phyloP scores from a whole-genome alignment of 768 basidiomycete species.

The Rhodotorula toruloides region DNA sequence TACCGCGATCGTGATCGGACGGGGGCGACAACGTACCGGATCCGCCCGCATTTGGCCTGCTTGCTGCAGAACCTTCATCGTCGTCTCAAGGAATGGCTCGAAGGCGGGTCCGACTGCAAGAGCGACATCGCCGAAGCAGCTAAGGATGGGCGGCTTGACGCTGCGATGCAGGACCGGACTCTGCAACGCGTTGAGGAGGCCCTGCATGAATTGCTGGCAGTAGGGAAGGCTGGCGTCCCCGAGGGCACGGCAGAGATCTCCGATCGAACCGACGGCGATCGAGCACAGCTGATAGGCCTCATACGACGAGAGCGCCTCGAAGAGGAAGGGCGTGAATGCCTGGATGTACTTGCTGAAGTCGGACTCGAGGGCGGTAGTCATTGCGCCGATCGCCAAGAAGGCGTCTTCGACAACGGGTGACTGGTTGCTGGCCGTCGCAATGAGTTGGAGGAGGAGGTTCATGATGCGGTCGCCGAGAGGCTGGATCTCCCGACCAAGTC shows the following conservation, averaged over 20 bases:
- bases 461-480: conserved; percentile 91
- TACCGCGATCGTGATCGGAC: too few relatives aligned
- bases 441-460: conserved; percentile 79
- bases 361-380: conserved; percentile 71
- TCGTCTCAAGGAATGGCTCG: conserved; percentile 80
- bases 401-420: conserved; percentile 94
- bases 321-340: conserved; percentile 78
- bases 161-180: conserved; percentile 83
- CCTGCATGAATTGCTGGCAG: conserved; percentile 82
- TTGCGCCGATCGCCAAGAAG: conserved; percentile 84
- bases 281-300: conserved; percentile 95
- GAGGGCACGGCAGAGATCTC: conserved; percentile 91
- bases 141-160: conserved; percentile 93
- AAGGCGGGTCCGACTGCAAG: conserved; percentile 78
- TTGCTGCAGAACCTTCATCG: conserved; percentile 84
- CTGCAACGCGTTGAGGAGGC: conserved; percentile 82
- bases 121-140: conserved; percentile 94
- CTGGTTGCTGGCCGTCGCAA: conserved; percentile 80
- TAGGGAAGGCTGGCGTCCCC: conserved; percentile 78
- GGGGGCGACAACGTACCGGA: conserved; percentile 58
- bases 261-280: conserved; percentile 90
- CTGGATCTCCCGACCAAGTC: conserved; percentile 72
- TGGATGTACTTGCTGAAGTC: conserved; percentile 75
- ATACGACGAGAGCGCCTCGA: conserved; percentile 80
- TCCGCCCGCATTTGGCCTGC: conserved; percentile 83